Evolutionary conservation across 2,329 filamentous ascomycete species (phyloP).

Genomic region (Fusarium sp.): DNA sequence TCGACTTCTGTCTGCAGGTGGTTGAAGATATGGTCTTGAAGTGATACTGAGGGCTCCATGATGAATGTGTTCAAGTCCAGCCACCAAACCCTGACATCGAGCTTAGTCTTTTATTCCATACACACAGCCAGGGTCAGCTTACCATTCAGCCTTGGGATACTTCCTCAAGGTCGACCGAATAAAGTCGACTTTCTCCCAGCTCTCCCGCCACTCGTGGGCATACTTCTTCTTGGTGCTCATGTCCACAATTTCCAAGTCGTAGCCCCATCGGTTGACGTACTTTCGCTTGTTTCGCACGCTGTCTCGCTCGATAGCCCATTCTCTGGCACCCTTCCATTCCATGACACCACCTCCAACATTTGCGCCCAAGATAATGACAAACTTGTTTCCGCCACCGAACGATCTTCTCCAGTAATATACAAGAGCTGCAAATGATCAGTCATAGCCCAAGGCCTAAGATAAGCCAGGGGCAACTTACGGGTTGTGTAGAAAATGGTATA

Average conservation of each 20-base stretch:
- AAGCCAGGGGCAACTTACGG: slow-evolving; percentile 66
- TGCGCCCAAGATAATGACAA: slow-evolving; percentile 90
- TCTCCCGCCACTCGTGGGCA: slow-evolving; percentile 98
- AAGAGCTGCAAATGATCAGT: slow-evolving; percentile 43
- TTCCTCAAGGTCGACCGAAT: slow-evolving; percentile 89
- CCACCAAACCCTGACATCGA: slow-evolving; percentile 96
- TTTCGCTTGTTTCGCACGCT: slow-evolving; percentile 94
- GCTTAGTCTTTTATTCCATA: slow-evolving; percentile 14
- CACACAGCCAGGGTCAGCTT: slow-evolving; percentile 49
- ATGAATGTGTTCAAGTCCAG: slow-evolving; percentile 96
- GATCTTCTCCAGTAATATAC: slow-evolving; percentile 76
- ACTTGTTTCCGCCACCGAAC: slow-evolving; percentile 86
- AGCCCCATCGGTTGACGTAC: slow-evolving; percentile 89
- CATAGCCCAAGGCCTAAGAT: background rate
- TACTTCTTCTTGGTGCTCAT: slow-evolving; percentile 99
- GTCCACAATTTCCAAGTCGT: slow-evolving; percentile 94
- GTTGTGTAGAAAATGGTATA: slow-evolving; percentile 76
- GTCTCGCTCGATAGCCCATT: slow-evolving; percentile 98
- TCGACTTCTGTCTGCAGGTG: slow-evolving; percentile 79
- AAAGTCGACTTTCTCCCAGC: slow-evolving; percentile 98
- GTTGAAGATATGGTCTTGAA: slow-evolving; percentile 92
- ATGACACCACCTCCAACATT: slow-evolving; percentile 97
- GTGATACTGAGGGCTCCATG: slow-evolving; percentile 93
- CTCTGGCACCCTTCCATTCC: slow-evolving; percentile 97
- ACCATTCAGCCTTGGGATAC: slow-evolving; percentile 97